Evolutionary conservation across 2,329 filamentous ascomycete species (phyloP), one percentile per base, ranked within the genome.

Genomic region (Diaporthe amygdali): DNA sequence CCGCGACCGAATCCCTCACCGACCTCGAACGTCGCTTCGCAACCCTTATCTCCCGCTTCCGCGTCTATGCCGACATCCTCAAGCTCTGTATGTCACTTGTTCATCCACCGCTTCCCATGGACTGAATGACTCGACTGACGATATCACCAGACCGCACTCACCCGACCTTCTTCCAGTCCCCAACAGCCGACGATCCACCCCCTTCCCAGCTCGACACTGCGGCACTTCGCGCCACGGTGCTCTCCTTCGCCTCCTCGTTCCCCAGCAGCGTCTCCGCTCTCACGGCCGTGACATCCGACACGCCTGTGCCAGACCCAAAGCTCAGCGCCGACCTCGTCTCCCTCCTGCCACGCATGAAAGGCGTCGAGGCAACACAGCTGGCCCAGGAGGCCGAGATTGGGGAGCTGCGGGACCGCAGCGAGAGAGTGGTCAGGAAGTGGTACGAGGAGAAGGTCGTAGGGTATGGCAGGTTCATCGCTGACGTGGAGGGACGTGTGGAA

Each of bases 401-500:
- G 27, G 88, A 88, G 79, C 86, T 93, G 78, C 87, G 90, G 78
- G 87, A 82, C 73, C 87, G 86, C 74, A 95, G 88, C 82, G 93
- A 90, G 80, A 79, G 80, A 73, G 83, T 88, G 30, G 81, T 94
- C 71, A 87, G 91, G 74, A 81, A 85, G 44, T 97, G 94, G 92
- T 95, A 96, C 81, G 91, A 95, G 79, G 84, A 89, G 30, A 89
- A 90, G 4, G 85, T 96, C 52, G 83, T 97, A 59, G 87, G 88
- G 14, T 90, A 89, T 75, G 92, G 92, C 0, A 88, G 90, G 75
- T 88, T 88, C 71, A 91, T 94, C 83, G 92, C 92, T 27, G 90
- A 92, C 66, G 90, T 92, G 78, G 93, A 97, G 81, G 86, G 88
- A 41, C 85, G 92, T 63, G 80, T 95, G 15, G 88, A 89, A 79